Percentiles rank a stretch among this genome's conserved stretches.
These are phyloP conservation scores for Ulota crispa DNA, from an alignment of 225 moss, liverwort and hornwort genomes.

Conservation along the genomic window DNA sequence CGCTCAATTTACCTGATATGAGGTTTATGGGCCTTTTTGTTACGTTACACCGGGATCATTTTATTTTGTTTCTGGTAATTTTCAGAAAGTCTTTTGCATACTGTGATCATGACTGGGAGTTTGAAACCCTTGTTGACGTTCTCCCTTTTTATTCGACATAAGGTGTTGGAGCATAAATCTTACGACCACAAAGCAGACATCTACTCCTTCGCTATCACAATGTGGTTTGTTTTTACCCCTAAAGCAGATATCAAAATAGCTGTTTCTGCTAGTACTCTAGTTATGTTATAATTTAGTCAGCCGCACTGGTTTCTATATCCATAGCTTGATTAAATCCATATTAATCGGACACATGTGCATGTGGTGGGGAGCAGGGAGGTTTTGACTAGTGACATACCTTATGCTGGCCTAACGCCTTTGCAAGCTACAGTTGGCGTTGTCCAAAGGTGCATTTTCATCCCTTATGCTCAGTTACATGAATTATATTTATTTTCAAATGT, in stretches of 20 bases:
- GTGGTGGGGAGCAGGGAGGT: slow-evolving; percentile 61
- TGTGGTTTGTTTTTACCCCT: slow-evolving; percentile 52
- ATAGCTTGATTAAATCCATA: not conserved
- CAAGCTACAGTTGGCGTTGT: slow-evolving; percentile 95
- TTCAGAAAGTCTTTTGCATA: not conserved
- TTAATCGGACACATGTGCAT: not conserved
- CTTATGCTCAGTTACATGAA: not conserved
- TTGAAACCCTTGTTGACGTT: not conserved
- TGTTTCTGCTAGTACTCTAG: not conserved
- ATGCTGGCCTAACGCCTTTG: slow-evolving; percentile 79
- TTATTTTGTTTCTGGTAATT: not conserved
- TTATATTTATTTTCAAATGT: not conserved
- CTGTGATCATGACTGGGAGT: not conserved
- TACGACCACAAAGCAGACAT: slow-evolving; percentile 90
- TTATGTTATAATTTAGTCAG: not conserved
- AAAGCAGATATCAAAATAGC: not conserved
- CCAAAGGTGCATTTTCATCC: slow-evolving; percentile 52
- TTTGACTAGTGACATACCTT: slow-evolving; percentile 78
- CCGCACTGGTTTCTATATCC: not conserved
- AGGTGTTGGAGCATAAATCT: slow-evolving; percentile 86
- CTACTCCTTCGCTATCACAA: slow-evolving; percentile 86
- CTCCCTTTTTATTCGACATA: not conserved
- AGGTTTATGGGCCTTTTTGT: not conserved
- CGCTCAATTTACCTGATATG: too few species aligned
- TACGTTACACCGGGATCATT: not conserved